Evolutionary conservation across 1,139 yeast species (phyloP), one percentile per base, ranked within the genome.

Genomic region (Geotrichum australiense): DNA sequence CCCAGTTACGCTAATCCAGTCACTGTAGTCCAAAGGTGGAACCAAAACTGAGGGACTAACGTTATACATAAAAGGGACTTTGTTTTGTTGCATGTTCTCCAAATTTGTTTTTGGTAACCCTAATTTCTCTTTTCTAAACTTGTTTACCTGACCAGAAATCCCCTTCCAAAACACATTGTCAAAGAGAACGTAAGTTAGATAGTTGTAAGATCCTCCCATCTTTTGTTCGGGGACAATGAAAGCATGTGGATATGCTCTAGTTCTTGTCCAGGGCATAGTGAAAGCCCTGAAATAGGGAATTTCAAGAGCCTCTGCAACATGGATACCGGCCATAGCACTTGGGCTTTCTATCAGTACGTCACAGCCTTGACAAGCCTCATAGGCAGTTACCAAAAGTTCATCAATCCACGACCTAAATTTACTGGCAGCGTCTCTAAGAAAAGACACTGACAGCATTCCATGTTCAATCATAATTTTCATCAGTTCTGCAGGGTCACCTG

Each of bases 261-360:
- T 89, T 52, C 95, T 67, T 0, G 96, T 85, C 97, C 97, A 89
- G 0, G 97, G 97, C 97, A 89, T 89, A 0, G 97, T 91, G 57
- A 89, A 91, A 0, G 97, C 96, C 53, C 97, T 70, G 68, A 84
- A 83, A 57, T 89, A 89, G 0, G 97, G 96, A 41, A 89, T 82
- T 14, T 78, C 76, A 45, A 89, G 63, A 0, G 94, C 94, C 58
- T 89, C 97, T 1, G 97, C 96, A 46, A 91, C 82, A 57, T 89
- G 97, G 31, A 89, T 75, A 8, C 97, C 97, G 8, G 82, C 91
- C 93, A 89, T 87, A 0, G 96, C 93, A 5, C 94, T 83, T 0
- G 97, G 97, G 29, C 94, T 82, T 58, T 89, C 97, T 47, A 89
- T 85, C 47, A 89, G 65, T 18, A 91, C 73, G 55, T 89, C 97